Evolutionary conservation across 805 yeast genomes (phyloP).

Genomic region (Blastobotrys muscicola): DNA sequence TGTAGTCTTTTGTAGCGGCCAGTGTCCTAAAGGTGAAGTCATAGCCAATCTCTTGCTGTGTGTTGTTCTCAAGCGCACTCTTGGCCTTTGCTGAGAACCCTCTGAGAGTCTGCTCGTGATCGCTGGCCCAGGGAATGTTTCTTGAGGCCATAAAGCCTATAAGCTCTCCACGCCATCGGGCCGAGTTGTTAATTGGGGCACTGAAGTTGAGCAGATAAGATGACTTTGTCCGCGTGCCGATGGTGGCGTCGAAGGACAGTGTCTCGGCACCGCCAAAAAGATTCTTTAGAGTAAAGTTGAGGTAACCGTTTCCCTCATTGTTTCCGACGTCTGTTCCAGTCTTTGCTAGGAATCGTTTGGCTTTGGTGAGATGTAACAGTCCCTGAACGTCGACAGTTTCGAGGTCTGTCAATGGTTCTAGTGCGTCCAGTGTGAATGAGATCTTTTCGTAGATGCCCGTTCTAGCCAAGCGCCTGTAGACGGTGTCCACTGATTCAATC

Average conservation of each 20-base stretch:
- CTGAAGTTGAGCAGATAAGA: constrained; percentile 45
- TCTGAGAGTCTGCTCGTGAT: constrained; percentile 40
- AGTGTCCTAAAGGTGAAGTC: constrained; percentile 50
- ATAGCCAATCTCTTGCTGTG: constrained; percentile 44
- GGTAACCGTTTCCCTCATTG: constrained; percentile 93
- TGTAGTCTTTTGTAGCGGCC: constrained; percentile 34
- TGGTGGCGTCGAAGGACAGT: constrained; percentile 44
- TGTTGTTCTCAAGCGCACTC: constrained; percentile 12
- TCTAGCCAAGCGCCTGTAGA: constrained; percentile 21
- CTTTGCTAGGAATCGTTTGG: constrained; percentile 64
- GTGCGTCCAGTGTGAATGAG: constrained; percentile 18
- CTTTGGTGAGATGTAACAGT: constrained; percentile 16
- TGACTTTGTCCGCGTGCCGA: constrained; percentile 51
- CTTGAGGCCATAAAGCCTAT: constrained; percentile 43
- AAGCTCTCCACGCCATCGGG: constrained; percentile 45
- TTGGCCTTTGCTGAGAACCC: constrained; percentile 34
- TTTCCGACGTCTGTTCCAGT: constrained; percentile 96
- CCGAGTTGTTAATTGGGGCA: constrained; percentile 40
- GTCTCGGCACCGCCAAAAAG: constrained; percentile 63
- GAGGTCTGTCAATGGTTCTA: constrained; percentile 7
- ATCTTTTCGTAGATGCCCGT: constrained; percentile 24
- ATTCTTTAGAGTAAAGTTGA: constrained; percentile 58
- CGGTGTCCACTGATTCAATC: constrained; percentile 21
- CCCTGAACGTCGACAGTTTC: constrained; percentile 16
- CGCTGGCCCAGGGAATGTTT: constrained; percentile 41